phyloP scores from a whole-genome alignment of 768 basidiomycete species.

The Rhodotorula kratochvilovae region DNA sequence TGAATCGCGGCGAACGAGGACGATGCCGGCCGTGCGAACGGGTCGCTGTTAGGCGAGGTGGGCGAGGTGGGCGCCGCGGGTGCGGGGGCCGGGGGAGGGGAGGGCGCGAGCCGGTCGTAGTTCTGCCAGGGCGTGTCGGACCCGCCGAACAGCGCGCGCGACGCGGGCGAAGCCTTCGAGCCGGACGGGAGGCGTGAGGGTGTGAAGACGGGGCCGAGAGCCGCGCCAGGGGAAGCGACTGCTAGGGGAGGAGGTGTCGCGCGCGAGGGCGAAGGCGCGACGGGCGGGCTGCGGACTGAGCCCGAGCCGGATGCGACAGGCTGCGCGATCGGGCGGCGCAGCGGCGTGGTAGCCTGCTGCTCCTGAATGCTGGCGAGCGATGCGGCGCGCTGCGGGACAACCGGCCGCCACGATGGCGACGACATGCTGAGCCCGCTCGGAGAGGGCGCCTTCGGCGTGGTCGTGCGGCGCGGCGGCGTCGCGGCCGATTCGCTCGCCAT shows the following conservation, averaged over 20 bases:
- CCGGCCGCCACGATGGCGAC: slow-evolving; percentile 22
- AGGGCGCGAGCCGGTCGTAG: slow-evolving; percentile 25
- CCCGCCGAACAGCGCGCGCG: slow-evolving; percentile 20
- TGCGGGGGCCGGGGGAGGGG: not conserved
- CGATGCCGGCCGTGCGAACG: slow-evolving; percentile 12
- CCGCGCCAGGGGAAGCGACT: slow-evolving; percentile 2
- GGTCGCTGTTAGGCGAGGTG: slow-evolving; percentile 18
- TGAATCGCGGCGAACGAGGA: slow-evolving; percentile 41
- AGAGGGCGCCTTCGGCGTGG: not conserved
- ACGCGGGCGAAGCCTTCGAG: not conserved
- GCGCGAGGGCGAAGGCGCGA: not conserved
- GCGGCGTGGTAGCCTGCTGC: slow-evolving; percentile 2
- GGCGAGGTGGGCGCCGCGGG: slow-evolving; percentile 1
- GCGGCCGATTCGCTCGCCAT: slow-evolving; percentile 28
- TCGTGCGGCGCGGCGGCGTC: not conserved
- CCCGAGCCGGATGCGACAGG: slow-evolving; percentile 4
- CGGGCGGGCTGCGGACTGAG: not conserved
- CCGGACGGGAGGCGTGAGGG: slow-evolving; percentile 19
- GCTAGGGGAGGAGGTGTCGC: not conserved
- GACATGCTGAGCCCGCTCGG: not conserved
- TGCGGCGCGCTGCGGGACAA: not conserved
- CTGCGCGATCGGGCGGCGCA: slow-evolving; percentile 8
- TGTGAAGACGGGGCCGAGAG: slow-evolving; percentile 38
- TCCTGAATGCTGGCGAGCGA: slow-evolving; percentile 31
- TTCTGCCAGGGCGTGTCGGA: slow-evolving; percentile 40